A percentile compares a stretch with the other conserved stretches of the same genome.
Conservation (phyloP, 202 grass and related monocot species). For the Panicum virgatum region DNA sequence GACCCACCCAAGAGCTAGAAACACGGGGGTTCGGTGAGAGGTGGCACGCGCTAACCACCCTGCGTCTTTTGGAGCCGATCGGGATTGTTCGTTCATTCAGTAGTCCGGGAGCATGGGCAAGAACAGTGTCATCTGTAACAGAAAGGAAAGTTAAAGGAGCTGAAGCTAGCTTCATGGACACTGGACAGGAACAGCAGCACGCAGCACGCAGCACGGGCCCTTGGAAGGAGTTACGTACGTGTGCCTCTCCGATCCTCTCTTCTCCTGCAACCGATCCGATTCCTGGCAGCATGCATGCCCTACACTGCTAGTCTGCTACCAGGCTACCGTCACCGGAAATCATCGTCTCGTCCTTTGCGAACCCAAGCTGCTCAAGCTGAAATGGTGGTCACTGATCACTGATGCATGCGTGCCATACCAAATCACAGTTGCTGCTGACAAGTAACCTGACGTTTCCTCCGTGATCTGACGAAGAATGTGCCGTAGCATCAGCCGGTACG, state of each 20-base stretch:
- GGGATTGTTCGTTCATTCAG: neutral
- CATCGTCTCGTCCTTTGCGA: neutral
- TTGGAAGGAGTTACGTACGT: neutral
- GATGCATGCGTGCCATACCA: neutral
- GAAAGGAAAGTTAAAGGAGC: too few relatives aligned
- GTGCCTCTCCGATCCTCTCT: neutral
- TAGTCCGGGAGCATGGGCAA: constrained; percentile 3
- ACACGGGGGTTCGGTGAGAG: constrained; percentile 11
- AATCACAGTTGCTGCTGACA: neutral
- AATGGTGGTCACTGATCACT: too few relatives aligned
- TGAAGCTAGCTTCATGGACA: neutral
- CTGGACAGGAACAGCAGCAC: neutral
- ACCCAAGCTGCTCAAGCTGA: neutral
- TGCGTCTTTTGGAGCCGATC: neutral
- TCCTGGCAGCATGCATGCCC: neutral
- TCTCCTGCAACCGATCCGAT: neutral
- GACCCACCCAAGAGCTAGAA: constrained; percentile 25
- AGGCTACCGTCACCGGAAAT: neutral
- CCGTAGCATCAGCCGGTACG: neutral
- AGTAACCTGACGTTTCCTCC: too few relatives aligned
- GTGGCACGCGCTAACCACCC: constrained; percentile 29
- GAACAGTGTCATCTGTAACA: too few relatives aligned
- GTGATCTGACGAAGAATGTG: neutral
- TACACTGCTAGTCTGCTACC: too few relatives aligned
- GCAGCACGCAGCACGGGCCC: too few relatives aligned